Conservation (phyloP, 805 yeast species). For the Candida saitoana region DNA sequence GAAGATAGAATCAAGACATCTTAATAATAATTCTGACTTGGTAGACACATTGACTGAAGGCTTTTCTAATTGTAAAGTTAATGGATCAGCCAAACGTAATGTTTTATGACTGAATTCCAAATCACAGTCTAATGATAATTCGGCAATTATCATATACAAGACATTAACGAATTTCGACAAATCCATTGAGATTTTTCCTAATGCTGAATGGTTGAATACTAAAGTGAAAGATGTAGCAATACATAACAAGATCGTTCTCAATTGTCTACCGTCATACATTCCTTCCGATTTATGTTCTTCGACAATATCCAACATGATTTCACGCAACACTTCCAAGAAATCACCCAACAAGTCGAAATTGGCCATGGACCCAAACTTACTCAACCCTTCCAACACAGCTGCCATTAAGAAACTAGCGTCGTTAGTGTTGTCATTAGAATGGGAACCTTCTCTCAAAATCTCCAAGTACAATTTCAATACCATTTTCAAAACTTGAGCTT, state of each 20-base stretch:
- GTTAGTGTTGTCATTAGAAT: slow-evolving; percentile 37
- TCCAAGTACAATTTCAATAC: slow-evolving; percentile 73
- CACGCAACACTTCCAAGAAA: slow-evolving; percentile 82
- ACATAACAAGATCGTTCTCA: slow-evolving; percentile 75
- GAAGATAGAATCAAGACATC: slow-evolving; percentile 76
- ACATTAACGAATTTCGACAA: slow-evolving; percentile 74
- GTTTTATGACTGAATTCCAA: slow-evolving; percentile 82
- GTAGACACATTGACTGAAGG: slow-evolving; percentile 85
- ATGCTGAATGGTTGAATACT: slow-evolving; percentile 61
- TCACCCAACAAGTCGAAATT: slow-evolving; percentile 92
- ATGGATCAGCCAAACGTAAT: slow-evolving; percentile 75
- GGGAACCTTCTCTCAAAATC: slow-evolving; percentile 51
- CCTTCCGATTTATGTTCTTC: slow-evolving; percentile 41
- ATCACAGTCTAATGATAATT: slow-evolving; percentile 72
- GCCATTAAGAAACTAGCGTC: slow-evolving; percentile 61
- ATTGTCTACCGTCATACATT: slow-evolving; percentile 34
- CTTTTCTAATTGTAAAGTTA: slow-evolving; percentile 41
- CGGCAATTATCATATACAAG: slow-evolving; percentile 64
- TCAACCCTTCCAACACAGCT: slow-evolving; percentile 84
- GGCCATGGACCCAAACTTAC: slow-evolving; percentile 87
- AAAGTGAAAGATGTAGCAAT: slow-evolving; percentile 88
- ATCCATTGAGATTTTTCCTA: slow-evolving; percentile 69
- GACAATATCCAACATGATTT: slow-evolving; percentile 58
- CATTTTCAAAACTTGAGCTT: slow-evolving; percentile 75
- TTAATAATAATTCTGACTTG: slow-evolving; percentile 75